A percentile compares a stretch with the other conserved stretches of the same genome.
phyloP scores from a whole-genome alignment of 345 rosid species.

The Schrenkiella parvula region DNA sequence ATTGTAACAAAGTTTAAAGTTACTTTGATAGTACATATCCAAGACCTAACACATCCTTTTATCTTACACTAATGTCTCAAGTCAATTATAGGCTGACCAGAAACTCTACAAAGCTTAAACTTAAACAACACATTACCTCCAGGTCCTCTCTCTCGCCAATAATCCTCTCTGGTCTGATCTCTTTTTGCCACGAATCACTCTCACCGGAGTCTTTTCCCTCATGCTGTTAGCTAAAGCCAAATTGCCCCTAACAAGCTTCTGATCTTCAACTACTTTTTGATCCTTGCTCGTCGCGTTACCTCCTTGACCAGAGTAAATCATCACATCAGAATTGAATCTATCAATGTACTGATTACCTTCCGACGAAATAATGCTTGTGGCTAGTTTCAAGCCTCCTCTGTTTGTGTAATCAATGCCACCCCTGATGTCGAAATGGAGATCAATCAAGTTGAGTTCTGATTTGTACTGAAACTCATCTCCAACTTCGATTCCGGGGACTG shows the following conservation, averaged over 20 bases:
- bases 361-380: constrained; percentile 72
- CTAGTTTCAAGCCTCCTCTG: constrained; percentile 38
- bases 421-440: constrained; percentile 65
- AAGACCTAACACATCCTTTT: neutral
- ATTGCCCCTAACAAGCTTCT: constrained; percentile 72
- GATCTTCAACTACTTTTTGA: constrained; percentile 52
- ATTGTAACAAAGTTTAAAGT: neutral
- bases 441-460: constrained; percentile 62
- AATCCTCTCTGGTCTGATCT: constrained; percentile 25
- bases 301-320: constrained; percentile 75
- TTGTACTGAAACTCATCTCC: constrained; percentile 82
- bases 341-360: constrained; percentile 61
- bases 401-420: constrained; percentile 73
- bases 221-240: constrained; percentile 63
- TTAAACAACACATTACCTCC: constrained; percentile 60
- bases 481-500: constrained; percentile 76
- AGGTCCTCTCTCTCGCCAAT: constrained; percentile 51
- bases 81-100: constrained; percentile 43
- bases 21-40: neutral
- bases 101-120: constrained; percentile 52
- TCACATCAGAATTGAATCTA: constrained; percentile 43
- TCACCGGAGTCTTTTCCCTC: constrained; percentile 48
- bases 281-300: constrained; percentile 51
- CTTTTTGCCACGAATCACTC: constrained; percentile 64
- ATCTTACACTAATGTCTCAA: neutral